Conservation (phyloP, 2,329 filamentous ascomycete species). For the Fusarium dlaminii region DNA sequence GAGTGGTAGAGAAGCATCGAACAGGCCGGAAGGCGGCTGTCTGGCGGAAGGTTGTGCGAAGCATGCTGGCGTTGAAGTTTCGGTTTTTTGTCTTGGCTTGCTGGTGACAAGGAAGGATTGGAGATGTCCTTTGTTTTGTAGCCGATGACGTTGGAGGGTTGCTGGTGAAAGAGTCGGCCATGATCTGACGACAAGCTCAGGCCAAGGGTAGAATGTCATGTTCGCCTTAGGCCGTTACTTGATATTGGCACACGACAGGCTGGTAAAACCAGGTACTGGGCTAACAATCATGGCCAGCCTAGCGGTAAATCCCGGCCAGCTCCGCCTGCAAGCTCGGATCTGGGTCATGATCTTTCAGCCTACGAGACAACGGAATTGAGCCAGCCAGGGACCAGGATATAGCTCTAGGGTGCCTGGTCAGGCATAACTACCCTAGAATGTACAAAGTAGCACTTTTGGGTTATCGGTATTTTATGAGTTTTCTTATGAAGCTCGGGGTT, state of each 20-base stretch:
- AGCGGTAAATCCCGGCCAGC: conserved; percentile 40
- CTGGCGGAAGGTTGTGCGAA: conserved; percentile 71
- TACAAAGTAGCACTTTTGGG: not conserved
- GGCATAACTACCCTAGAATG: conserved; percentile 2
- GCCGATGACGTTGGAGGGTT: conserved; percentile 42
- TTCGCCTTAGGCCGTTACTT: conserved; percentile 28
- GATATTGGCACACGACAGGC: accelerated
- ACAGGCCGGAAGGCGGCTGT: conserved; percentile 64
- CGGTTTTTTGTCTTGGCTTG: conserved; percentile 14
- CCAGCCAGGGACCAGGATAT: conserved; percentile 16
- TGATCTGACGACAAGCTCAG: conserved; percentile 38
- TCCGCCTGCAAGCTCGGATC: conserved; percentile 34
- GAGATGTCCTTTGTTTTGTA: conserved; percentile 33
- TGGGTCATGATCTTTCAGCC: conserved; percentile 17
- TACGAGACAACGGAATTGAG: conserved; percentile 30
- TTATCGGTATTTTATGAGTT: not conserved
- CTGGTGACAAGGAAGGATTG: conserved; percentile 6
- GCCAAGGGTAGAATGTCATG: not conserved
- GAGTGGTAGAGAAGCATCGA: conserved; percentile 70
- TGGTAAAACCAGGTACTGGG: conserved; percentile 3
- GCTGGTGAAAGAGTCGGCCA: conserved; percentile 30
- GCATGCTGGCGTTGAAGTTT: conserved; percentile 60
- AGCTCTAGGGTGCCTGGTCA: conserved; percentile 8
- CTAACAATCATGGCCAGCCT: conserved; percentile 17
- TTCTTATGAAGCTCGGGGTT: not conserved